A percentile compares a stretch with the other conserved stretches of the same genome.
These are phyloP conservation scores for Tetrahymena borealis DNA, from an alignment of 73 alveolate genomes.

Conservation along the genomic window DNA sequence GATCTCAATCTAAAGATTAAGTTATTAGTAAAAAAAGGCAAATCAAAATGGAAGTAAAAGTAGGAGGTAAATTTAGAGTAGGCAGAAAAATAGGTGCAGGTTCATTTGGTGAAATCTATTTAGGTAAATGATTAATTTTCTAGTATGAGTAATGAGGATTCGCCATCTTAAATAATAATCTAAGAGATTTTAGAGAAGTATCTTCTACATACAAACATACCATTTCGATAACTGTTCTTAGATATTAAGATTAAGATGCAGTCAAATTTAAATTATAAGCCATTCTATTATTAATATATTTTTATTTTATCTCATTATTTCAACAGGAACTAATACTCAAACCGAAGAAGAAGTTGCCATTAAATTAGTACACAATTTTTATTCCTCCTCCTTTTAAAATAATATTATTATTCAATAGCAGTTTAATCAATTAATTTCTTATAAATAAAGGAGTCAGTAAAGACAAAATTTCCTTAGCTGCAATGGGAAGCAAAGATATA, in stretches of 20 bases:
- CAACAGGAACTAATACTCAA: constrained; percentile 48
- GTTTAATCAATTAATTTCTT: background rate
- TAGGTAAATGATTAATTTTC: background rate
- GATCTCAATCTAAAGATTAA: too few species aligned
- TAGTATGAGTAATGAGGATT: background rate
- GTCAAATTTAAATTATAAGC: too few species aligned
- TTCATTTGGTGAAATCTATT: constrained; percentile 36
- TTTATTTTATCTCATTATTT: background rate
- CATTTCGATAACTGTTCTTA: too few species aligned
- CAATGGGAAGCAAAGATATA: constrained; percentile 61
- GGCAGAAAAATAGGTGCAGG: constrained; percentile 35
- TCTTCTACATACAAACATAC: too few species aligned
- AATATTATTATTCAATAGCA: too few species aligned
- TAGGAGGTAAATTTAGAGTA: constrained; percentile 12
- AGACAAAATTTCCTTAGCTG: constrained; percentile 59
- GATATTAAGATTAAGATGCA: too few species aligned
- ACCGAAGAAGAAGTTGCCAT: constrained; percentile 68
- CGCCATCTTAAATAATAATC: background rate
- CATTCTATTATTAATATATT: too few species aligned
- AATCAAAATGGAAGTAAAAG: background rate
- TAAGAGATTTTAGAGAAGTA: background rate
- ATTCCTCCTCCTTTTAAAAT: too few species aligned
- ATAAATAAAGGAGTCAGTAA: constrained; percentile 29
- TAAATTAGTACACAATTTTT: constrained; percentile 45
- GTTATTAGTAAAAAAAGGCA: too few species aligned